Conservation (phyloP, 106 monocot genomes). For the Posidonia australis region DNA sequence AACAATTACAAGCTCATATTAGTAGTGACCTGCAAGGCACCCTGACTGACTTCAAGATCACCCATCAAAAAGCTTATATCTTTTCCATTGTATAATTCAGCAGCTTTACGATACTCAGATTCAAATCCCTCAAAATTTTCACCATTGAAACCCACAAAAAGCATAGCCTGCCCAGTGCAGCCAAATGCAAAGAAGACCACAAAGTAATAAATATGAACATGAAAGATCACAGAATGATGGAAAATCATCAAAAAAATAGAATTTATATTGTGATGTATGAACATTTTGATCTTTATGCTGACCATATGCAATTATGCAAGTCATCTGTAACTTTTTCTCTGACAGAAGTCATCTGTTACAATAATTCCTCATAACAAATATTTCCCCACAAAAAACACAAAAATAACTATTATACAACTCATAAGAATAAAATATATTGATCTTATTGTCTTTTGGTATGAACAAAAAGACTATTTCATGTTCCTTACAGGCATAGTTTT, state of each 20-base stretch:
- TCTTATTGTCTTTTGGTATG: no score
- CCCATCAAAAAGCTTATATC: constrained; percentile 66
- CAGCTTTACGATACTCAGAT: constrained; percentile 47
- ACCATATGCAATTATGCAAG: background rate
- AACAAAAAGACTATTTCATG: no score
- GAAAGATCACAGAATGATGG: background rate
- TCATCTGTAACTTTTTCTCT: no score
- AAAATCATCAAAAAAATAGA: background rate
- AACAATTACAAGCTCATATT: background rate
- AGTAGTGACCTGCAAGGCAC: constrained; percentile 68
- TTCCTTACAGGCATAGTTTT: no score
- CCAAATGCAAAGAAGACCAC: background rate
- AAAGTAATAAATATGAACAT: background rate
- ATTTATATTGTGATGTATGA: no score
- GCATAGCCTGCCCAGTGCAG: constrained; percentile 48
- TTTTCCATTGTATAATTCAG: constrained; percentile 40
- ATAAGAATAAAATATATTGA: no score
- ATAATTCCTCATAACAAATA: no score
- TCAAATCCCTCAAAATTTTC: constrained; percentile 53
- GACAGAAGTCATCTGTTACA: no score
- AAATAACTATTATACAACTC: no score
- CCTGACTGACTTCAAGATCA: constrained; percentile 62
- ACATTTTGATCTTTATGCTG: background rate
- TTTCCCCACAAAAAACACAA: no score
- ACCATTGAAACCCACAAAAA: constrained; percentile 57